Conservation (phyloP, 2,329 filamentous ascomycete genomes). For the Paecilomyces sp. region DNA sequence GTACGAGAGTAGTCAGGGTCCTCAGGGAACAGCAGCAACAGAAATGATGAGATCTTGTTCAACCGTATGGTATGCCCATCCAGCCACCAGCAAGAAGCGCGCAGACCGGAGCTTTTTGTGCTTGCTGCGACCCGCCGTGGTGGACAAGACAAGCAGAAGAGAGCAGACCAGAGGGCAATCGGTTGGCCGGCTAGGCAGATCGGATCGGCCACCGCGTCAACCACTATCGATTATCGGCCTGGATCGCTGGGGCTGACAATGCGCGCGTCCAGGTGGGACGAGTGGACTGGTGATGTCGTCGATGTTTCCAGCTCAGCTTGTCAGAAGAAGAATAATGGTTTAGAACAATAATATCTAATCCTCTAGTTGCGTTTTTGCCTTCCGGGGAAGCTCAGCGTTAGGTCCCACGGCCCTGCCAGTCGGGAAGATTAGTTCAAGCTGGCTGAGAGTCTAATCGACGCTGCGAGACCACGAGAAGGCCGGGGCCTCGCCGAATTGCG, state of each 20-base stretch:
- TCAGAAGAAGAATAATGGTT: not conserved
- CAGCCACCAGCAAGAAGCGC: not conserved
- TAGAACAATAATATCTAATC: too few relatives aligned
- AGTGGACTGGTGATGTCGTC: not conserved
- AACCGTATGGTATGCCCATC: not conserved
- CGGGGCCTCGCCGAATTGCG: not conserved
- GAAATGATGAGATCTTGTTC: not conserved
- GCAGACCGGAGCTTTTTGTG: not conserved
- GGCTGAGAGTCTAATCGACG: not conserved
- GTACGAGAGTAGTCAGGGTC: not conserved
- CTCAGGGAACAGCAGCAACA: not conserved
- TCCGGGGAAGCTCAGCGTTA: not conserved
- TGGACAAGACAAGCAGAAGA: not conserved
- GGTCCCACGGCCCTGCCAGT: not conserved
- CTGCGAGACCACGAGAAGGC: not conserved
- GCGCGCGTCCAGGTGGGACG: not conserved
- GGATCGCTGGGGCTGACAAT: not conserved
- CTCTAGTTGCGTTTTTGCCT: not conserved
- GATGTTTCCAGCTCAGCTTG: not conserved
- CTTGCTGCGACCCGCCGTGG: not conserved
- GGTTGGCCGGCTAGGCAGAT: not conserved
- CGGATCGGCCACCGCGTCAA: not conserved
- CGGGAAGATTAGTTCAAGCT: not conserved
- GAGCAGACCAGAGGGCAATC: not conserved
- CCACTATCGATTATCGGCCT: not conserved